Evolutionary conservation across 176 grass and related monocot genomes (phyloP), one percentile per base, ranked within the genome.

Genomic region (Tillandsia fasciculata): DNA sequence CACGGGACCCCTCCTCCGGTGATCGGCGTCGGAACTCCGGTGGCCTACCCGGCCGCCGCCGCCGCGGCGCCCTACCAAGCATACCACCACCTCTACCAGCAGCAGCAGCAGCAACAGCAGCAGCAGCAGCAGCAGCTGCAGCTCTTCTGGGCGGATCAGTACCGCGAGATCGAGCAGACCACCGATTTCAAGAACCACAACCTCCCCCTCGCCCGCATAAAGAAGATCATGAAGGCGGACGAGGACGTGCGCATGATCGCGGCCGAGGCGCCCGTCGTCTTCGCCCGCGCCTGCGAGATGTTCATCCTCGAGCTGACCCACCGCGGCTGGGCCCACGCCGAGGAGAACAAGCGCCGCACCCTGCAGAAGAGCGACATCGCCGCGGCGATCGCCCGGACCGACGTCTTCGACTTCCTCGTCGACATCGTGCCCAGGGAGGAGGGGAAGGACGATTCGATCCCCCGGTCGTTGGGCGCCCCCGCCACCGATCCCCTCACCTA

Each of bases 201-300:
- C 33, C 67, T 76, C 2, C 77, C 82, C 10, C 71, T 85, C 51
- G 76, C 82, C 12, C 72, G 82, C 14, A 72, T 80, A 50, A 80
- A 71, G 71, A 80, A 70, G 82, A 74, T 76, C 49, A 85, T 80
- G 82, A 80, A 85, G 28, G 70, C 71, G 11, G 67, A 79, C 23
- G 76, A 70, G 13, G 72, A 76, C 12, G 77, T 85, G 8, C 68
- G 69, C 59, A 66, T 80, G 82, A 78, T 85, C 72, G 72, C 82
- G 12, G 77, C 82, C 66, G 82, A 85, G 64, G 82, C 82, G 5
- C 77, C 82, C 2, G 65, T 85, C 2, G 53, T 85, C 15, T 66
- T 80, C 42, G 66, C 77, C 59, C 72, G 78, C 33, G 82, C 82
- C 49, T 85, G 82, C 9, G 77, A 85, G 58, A 85, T 85, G 82